Conservation (phyloP, 1,284 basidiomycete species). For the Trichosporon asahii region DNA sequence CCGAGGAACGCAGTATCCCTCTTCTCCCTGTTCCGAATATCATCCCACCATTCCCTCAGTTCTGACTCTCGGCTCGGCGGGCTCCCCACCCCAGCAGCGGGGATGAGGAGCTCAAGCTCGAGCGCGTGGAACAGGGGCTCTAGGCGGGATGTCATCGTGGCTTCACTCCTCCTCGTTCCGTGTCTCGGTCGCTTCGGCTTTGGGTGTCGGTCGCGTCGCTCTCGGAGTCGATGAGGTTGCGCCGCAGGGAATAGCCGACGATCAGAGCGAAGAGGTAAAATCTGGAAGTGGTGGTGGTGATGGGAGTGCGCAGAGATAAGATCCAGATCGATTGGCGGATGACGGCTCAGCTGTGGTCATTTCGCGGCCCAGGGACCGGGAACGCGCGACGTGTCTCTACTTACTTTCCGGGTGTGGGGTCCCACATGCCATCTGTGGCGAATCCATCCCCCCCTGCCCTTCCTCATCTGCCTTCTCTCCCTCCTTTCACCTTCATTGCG, state of each 20-base stretch:
- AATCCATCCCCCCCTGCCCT: not conserved
- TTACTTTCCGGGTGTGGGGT: not conserved
- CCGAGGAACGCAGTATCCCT: conserved; percentile 61
- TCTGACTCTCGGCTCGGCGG: conserved; percentile 20
- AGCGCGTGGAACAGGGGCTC: conserved; percentile 59
- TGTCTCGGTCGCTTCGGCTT: no score
- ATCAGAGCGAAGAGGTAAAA: not conserved
- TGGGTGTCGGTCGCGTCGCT: no score
- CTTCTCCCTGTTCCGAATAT: conserved; percentile 54
- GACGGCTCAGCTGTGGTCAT: not conserved
- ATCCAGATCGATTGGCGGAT: not conserved
- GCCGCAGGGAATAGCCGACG: not conserved
- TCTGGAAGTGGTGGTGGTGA: not conserved
- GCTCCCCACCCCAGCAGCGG: conserved; percentile 33
- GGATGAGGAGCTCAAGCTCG: conserved; percentile 63
- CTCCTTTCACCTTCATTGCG: no score
- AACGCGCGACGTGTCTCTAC: not conserved
- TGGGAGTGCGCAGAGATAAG: not conserved
- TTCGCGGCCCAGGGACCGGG: not conserved
- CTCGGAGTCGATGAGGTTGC: no score
- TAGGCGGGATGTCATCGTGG: not conserved
- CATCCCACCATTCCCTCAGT: conserved; percentile 60
- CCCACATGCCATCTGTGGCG: not conserved
- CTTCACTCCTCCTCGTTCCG: no score
- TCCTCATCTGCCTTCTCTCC: not conserved